phyloP scores from a whole-genome alignment of 2,329 filamentous ascomycete species.

The Alternaria gansuensis region DNA sequence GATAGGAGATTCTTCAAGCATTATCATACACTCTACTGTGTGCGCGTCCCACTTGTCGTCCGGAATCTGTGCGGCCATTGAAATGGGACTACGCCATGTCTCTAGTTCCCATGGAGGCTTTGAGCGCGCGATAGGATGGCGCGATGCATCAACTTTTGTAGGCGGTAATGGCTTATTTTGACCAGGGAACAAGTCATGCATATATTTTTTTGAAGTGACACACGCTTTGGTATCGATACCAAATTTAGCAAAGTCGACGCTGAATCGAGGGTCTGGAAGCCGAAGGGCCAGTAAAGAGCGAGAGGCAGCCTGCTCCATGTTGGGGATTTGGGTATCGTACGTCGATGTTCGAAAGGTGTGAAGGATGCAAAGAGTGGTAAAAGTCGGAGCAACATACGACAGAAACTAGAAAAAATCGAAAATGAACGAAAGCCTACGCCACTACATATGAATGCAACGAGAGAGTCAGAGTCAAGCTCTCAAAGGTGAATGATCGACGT shows the following conservation, averaged over 20 bases:
- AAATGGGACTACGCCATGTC: neutral
- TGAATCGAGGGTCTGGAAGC: slow-evolving; percentile 37
- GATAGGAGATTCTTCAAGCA: slow-evolving; percentile 10
- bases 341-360: neutral
- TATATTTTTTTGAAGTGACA: slow-evolving; percentile 16
- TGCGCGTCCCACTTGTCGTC: slow-evolving; percentile 7
- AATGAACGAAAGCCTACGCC: slow-evolving; percentile 6
- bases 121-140: neutral
- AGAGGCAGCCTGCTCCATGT: slow-evolving; percentile 28
- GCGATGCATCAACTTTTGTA: neutral
- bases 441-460: slow-evolving; percentile 14
- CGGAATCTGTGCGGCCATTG: neutral
- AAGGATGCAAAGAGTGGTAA: neutral
- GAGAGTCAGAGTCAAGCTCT: slow-evolving; percentile 17
- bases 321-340: slow-evolving; percentile 6
- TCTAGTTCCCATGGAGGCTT: neutral
- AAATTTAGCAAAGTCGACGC: slow-evolving; percentile 34
- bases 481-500: slow-evolving; percentile 10
- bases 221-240: slow-evolving; percentile 12
- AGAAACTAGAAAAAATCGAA: neutral
- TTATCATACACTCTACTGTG: slow-evolving; percentile 14
- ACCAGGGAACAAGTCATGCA: slow-evolving; percentile 13
- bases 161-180: slow-evolving; percentile 20
- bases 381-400: neutral
- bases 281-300: slow-evolving; percentile 31